Conservation (phyloP, 2,329 filamentous ascomycete genomes). For the Paecilomyces variotii region DNA sequence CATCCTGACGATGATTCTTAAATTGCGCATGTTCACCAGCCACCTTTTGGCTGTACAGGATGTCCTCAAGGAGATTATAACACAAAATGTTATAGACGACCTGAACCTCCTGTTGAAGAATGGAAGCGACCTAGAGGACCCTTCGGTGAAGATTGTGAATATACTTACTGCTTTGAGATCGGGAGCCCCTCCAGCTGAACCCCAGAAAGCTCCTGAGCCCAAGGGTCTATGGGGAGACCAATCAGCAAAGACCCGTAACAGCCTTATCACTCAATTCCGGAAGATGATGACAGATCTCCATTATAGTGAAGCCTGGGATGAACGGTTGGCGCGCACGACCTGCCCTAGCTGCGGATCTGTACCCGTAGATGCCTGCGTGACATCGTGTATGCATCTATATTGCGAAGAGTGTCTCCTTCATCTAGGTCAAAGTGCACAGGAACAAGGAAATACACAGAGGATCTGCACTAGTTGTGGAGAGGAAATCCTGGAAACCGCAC, state of each 20-base stretch:
- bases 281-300: constrained; percentile 32
- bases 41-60: constrained; percentile 43
- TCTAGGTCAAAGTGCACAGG: constrained; percentile 3
- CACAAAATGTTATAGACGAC: constrained; percentile 37
- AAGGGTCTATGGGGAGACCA: neutral
- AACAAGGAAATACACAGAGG: constrained; percentile 20
- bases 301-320: constrained; percentile 23
- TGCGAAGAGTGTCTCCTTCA: constrained; percentile 42
- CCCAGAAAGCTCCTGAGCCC: neutral
- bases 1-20: constrained; percentile 41
- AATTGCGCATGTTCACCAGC: constrained; percentile 44
- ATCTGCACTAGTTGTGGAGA: constrained; percentile 11
- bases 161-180: constrained; percentile 20
- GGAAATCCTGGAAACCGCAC: constrained; percentile 6
- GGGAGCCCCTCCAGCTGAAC: neutral
- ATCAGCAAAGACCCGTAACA: neutral
- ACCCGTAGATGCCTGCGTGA: constrained; percentile 36
- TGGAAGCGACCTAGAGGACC: constrained; percentile 11
- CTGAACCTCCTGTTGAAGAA: constrained; percentile 28
- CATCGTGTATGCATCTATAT: constrained; percentile 49
- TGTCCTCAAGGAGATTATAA: constrained; percentile 38
- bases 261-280: constrained; percentile 29
- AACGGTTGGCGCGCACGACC: constrained; percentile 21
- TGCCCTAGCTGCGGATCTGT: constrained; percentile 38
- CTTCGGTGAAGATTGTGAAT: constrained; percentile 13